Evolutionary conservation across 2,329 filamentous ascomycete genomes (phyloP).

Genomic region (Beauveria australis): DNA sequence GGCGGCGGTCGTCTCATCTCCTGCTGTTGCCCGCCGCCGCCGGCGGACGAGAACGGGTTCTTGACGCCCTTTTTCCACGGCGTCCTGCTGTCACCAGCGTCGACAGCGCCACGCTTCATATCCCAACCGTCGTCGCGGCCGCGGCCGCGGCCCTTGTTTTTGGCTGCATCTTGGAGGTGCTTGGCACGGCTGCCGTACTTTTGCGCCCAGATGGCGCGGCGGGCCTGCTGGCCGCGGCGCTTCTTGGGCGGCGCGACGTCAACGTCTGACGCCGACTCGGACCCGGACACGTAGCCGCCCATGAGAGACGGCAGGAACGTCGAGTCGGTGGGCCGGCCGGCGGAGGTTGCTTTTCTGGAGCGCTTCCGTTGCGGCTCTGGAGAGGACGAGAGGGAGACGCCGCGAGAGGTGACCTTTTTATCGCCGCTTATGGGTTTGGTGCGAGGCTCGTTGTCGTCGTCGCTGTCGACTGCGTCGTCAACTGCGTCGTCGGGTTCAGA

Average conservation of each 20-base stretch:
- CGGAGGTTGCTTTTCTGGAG: conserved; percentile 14
- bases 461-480: conserved; percentile 17
- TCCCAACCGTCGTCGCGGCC: conserved; percentile 50
- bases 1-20: conserved; percentile 16
- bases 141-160: conserved; percentile 15
- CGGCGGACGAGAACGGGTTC: conserved; percentile 23
- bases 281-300: conserved; percentile 72
- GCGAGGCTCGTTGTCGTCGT: conserved; percentile 17
- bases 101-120: conserved; percentile 45
- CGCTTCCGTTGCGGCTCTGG: conserved; percentile 20
- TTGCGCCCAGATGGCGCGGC: conserved; percentile 71
- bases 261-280: conserved; percentile 60
- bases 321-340: conserved; percentile 31
- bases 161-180: conserved; percentile 43
- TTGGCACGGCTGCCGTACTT: conserved; percentile 67
- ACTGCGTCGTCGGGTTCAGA: conserved; percentile 16
- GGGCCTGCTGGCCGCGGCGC: conserved; percentile 71
- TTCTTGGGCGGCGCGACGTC: conserved; percentile 56
- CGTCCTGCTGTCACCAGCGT: conserved; percentile 28
- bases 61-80: conserved; percentile 47
- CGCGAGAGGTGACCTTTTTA: conserved; percentile 13
- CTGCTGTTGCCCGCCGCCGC: neutral
- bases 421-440: conserved; percentile 7
- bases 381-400: conserved; percentile 18
- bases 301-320: conserved; percentile 69